Evolutionary conservation across 345 rosid genomes (phyloP).

Genomic region (Dipteronia dyeriana): DNA sequence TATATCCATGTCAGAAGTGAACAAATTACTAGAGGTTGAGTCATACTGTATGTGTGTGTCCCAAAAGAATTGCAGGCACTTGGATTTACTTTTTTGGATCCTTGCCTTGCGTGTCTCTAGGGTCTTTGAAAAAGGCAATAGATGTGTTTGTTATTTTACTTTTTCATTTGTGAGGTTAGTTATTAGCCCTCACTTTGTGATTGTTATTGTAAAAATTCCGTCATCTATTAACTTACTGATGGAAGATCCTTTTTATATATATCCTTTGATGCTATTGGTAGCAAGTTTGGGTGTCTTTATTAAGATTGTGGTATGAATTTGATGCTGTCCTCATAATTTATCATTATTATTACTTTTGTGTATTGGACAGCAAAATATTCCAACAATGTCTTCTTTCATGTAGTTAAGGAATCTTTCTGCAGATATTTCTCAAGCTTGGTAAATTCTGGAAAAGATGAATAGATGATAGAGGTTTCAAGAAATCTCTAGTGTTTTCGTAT

Average conservation of each 20-base stretch:
- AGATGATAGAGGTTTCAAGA: neutral
- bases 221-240: neutral
- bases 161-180: neutral
- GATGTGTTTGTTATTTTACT: conserved; percentile 13
- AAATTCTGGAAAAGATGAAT: neutral
- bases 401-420: neutral
- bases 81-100: conserved; percentile 49
- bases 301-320: neutral
- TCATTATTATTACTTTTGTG: neutral
- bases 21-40: conserved; percentile 19
- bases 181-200: neutral
- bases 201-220: conserved; percentile 4
- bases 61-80: conserved; percentile 34
- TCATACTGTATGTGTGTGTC: conserved; percentile 8
- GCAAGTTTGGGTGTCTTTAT: neutral
- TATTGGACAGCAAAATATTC: too few species aligned
- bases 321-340: neutral
- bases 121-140: conserved; percentile 20
- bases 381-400: neutral
- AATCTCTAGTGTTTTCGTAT: neutral
- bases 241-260: neutral
- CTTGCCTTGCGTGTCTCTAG: conserved; percentile 33
- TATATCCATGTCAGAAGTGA: conserved; percentile 10
- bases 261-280: neutral
- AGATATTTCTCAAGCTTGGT: neutral